Evolutionary conservation across 768 basidiomycete genomes (phyloP).

Genomic region (Galerina sulciceps): DNA sequence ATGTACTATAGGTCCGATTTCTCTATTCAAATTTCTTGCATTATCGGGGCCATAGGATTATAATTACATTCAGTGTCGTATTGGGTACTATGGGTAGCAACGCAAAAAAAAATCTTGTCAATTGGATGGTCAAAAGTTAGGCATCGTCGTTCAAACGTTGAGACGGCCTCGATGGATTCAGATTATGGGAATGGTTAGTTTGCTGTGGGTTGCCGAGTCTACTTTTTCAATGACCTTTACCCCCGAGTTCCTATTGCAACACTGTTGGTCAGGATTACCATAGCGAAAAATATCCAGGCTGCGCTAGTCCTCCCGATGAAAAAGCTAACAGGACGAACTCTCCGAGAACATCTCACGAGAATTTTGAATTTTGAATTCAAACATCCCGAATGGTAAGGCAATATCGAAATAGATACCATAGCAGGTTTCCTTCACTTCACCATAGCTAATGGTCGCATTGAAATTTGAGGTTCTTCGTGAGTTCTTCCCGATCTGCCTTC

Average conservation of each 20-base stretch:
- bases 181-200: too few relatives aligned
- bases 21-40: background rate
- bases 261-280: background rate
- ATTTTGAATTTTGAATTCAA: slow-evolving; percentile 12
- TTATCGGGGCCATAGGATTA: slow-evolving; percentile 1
- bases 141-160: too few relatives aligned
- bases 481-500: slow-evolving; percentile 1
- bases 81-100: too few relatives aligned
- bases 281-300: background rate
- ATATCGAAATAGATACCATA: slow-evolving; percentile 8
- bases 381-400: slow-evolving; percentile 10
- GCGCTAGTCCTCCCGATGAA: background rate
- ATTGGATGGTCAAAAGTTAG: too few relatives aligned
- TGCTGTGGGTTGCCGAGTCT: too few relatives aligned
- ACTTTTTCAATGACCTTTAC: slow-evolving; percentile 2
- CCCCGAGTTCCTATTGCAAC: background rate
- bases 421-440: background rate
- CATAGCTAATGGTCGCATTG: background rate
- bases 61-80: background rate
- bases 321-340: background rate
- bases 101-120: too few relatives aligned
- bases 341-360: slow-evolving; percentile 5
- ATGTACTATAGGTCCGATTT: slow-evolving; percentile 6
- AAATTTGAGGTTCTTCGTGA: background rate
- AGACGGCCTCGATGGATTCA: too few relatives aligned